These are phyloP conservation scores for Hypericum perforatum DNA, from an alignment of 345 rosid genomes.

Conservation along the genomic window DNA sequence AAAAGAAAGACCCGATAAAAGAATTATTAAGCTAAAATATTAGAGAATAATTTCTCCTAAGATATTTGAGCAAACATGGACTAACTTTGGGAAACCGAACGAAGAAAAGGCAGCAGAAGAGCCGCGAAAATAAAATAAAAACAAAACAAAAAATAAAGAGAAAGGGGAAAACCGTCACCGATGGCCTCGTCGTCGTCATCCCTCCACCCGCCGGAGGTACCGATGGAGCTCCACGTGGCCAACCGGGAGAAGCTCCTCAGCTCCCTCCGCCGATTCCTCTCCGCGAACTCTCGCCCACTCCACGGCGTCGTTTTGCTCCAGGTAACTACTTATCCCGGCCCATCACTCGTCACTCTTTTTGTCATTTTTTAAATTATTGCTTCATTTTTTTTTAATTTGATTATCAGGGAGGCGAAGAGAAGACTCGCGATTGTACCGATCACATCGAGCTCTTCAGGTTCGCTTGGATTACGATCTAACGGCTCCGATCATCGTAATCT, in stretches of 20 bases:
- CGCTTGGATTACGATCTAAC: not conserved
- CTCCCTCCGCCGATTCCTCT: conserved; percentile 44
- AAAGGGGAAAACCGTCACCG: conserved; percentile 12
- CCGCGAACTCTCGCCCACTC: conserved; percentile 36
- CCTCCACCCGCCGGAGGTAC: conserved; percentile 56
- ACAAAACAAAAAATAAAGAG: too few relatives aligned
- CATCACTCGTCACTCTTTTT: too few relatives aligned
- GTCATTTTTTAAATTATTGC: not conserved
- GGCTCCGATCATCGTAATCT: not conserved
- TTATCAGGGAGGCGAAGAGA: conserved; percentile 76
- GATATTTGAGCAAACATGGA: too few relatives aligned
- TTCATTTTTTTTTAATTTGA: not conserved
- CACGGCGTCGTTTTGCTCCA: conserved; percentile 70
- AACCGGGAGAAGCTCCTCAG: conserved; percentile 62
- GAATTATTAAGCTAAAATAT: too few relatives aligned
- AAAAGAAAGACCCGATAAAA: too few relatives aligned
- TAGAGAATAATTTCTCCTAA: too few relatives aligned
- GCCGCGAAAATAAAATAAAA: too few relatives aligned
- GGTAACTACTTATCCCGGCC: conserved; percentile 21
- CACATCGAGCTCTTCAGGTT: conserved; percentile 88
- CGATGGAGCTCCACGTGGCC: conserved; percentile 54
- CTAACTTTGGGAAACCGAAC: too few relatives aligned
- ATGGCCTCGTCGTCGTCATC: conserved; percentile 41
- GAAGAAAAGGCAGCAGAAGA: too few relatives aligned
- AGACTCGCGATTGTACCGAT: conserved; percentile 80